Evolutionary conservation across 352 stramenopile species (phyloP).

Genomic region (Globisporangium recalcitrans): DNA sequence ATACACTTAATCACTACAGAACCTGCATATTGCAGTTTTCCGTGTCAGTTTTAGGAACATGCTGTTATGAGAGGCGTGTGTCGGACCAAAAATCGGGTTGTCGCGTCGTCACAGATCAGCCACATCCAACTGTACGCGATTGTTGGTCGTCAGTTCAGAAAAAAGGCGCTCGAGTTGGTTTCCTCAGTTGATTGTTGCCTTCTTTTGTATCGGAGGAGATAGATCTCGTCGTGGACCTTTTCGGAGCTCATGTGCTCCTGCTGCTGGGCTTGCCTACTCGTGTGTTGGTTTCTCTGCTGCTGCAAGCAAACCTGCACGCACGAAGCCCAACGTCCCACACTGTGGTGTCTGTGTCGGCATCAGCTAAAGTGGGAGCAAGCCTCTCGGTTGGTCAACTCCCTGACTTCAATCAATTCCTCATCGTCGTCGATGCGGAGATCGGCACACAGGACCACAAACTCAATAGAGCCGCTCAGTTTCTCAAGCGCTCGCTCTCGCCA

Average conservation of each 20-base stretch:
- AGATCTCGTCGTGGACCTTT: background rate
- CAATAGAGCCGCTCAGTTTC: background rate
- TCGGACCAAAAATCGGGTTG: background rate
- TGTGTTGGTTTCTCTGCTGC: background rate
- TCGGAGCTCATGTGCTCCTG: background rate
- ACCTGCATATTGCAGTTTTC: background rate
- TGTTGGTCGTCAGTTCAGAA: background rate
- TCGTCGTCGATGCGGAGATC: no score
- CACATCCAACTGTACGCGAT: background rate
- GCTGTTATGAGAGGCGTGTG: background rate
- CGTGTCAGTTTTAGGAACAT: no score
- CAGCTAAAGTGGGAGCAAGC: conserved; percentile 5
- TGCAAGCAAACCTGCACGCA: background rate
- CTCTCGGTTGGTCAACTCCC: background rate
- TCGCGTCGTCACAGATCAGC: background rate
- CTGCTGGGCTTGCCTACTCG: no score
- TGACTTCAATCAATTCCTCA: background rate
- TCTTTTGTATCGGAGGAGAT: background rate
- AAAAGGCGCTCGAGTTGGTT: background rate
- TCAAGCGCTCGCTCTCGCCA: background rate
- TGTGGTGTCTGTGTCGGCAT: background rate
- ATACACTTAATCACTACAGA: no score
- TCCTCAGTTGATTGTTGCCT: no score
- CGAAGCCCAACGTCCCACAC: background rate
- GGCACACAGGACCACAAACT: background rate